Base-by-base conservation (phyloP, 1,139 yeast genomes). In the Schwanniomyces etchellsii region DNA sequence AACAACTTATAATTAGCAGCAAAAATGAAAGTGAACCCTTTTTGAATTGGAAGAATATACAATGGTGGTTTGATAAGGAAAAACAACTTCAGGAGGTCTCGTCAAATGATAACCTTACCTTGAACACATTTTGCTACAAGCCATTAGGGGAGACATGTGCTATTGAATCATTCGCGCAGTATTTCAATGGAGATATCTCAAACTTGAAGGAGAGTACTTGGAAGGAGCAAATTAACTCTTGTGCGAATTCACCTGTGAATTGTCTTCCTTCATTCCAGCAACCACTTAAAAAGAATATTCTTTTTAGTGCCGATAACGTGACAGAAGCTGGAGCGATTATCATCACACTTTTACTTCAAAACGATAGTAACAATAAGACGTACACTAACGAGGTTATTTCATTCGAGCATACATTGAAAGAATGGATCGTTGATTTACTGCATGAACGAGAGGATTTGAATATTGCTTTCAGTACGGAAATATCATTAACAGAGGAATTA, bases 251-350 rank as follows among this genome's bases (percentile, higher is more conserved):
- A 2, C 97, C 97, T 0, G 96, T 91, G 2, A 81, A 77, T 39
- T 91, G 98, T 50, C 60, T 91, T 26, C 97, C 98, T 0, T 60
- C 80, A 0, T 91, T 89, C 56, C 95, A 86, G 48, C 96, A 88
- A 51, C 97, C 97, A 0, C 61, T 91, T 39, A 81, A 80, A 39
- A 74, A 78, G 24, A 74, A 80, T 30, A 43, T 85, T 17, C 52
- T 91, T 5, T 84, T 91, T 52, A 64, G 60, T 16, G 52, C 56
- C 10, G 64, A 64, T 22, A 66, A 77, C 47, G 70, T 81, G 1
- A 48, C 81, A 11, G 52, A 72, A 0, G 68, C 95, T 0, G 63
- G 67, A 23, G 95, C 97, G 0, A 69, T 89, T 31, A 81, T 84
- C 0, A 72, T 83, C 0, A 86, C 97, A 0, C 57, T 86, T 30